Base-by-base conservation (phyloP, 1,284 basidiomycete genomes). In the Cystobasidium slooffiae region DNA sequence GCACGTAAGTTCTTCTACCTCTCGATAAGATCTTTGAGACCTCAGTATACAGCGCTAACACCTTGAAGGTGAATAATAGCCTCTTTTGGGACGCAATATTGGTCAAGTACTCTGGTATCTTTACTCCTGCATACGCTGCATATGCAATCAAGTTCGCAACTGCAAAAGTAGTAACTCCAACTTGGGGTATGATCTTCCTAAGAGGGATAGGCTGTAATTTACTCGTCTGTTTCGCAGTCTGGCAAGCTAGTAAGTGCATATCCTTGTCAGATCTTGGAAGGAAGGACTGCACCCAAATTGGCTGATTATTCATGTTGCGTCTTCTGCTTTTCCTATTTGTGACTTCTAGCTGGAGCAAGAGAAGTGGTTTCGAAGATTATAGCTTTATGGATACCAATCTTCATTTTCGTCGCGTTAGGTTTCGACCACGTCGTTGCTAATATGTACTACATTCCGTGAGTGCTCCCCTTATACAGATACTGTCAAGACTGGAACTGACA, bases 131-230 rank as follows among this genome's bases (percentile, higher is more conserved):
- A 1, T 90, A 90, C 80, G 80, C 84, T 31, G 80, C 83, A 10
- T 89, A 85, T 76, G 85, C 88, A 24, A 82, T 81, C 49, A 80
- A 79, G 5, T 88, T 88, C 75, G 87, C 88, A 18, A 90, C 89
- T 59, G 82, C 86, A 64, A 90, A 90, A 79, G 89, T 88, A 0
- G 82, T 83, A 1, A 86, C 88, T 18, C 89, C 90, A 0, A 82
- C 85, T 51, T 91, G 89, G 89, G 85, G 90, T 80, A 87, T 92
- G 80, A 89, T 92, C 61, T 89, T 91, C 82, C 81, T 91, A 20
- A 85, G 90, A 22, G 90, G 89, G 0, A 90, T 92, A 76, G 90
- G 87, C 4, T 92, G 90, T 78, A 92, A 92, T 78, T 90, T 89
- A 87, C 84, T 91, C 1, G 91, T 92, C 46, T 89, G 86, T 76